Evolutionary conservation across 495 filamentous ascomycete genomes (phyloP).

Genomic region (Trypethelium eluteriae): DNA sequence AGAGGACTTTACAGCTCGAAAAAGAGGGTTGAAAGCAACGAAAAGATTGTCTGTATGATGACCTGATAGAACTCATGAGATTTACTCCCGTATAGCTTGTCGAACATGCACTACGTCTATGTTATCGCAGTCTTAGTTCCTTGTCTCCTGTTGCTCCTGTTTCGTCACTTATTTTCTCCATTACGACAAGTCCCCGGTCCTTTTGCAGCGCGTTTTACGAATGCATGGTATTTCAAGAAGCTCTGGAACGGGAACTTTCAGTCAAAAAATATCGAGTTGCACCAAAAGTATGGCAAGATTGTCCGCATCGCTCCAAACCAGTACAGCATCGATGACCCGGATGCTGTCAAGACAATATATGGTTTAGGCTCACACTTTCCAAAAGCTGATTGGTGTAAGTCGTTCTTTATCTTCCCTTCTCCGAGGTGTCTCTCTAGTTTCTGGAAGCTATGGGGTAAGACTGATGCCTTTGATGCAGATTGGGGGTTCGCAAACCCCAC

Average conservation of each 20-base stretch:
- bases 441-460: background rate
- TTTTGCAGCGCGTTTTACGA: constrained; percentile 36
- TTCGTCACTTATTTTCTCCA: constrained; percentile 14
- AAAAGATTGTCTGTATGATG: no score
- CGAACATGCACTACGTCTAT: background rate
- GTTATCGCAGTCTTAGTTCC: background rate
- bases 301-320: constrained; percentile 46
- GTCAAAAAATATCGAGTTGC: constrained; percentile 41
- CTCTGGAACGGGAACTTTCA: constrained; percentile 42
- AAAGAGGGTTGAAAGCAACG: no score
- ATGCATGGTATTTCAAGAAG: constrained; percentile 48
- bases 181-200: constrained; percentile 22
- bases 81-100: background rate
- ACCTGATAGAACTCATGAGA: no score
- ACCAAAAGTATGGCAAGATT: constrained; percentile 38
- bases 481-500: background rate
- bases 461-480: background rate
- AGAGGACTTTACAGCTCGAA: no score
- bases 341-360: constrained; percentile 43
- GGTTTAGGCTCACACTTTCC: constrained; percentile 25
- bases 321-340: constrained; percentile 43
- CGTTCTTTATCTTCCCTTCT: background rate
- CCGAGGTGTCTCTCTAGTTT: background rate
- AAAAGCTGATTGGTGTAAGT: constrained; percentile 22
- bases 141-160: constrained; percentile 4